Conservation (phyloP, 2,329 filamentous ascomycete species). For the Aspergillus ibericus region DNA sequence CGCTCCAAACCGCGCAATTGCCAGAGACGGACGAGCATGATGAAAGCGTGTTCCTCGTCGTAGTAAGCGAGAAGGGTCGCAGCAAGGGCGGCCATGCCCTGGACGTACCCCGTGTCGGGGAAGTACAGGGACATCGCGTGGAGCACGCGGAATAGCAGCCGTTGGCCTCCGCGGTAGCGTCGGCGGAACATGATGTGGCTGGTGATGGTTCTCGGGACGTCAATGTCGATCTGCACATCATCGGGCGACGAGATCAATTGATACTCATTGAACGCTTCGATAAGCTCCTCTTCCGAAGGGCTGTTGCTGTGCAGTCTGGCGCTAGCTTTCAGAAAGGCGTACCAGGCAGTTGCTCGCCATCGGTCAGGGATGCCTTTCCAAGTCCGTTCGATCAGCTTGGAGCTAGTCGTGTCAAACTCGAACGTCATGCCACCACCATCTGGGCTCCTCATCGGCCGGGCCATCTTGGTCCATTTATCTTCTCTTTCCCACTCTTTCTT, state of each 20-base stretch:
- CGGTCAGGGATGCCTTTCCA: conserved; percentile 98
- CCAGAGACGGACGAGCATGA: conserved; percentile 97
- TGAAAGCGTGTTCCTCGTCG: conserved; percentile 89
- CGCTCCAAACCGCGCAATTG: conserved; percentile 80
- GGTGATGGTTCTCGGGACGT: conserved; percentile 92
- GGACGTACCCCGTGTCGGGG: conserved; percentile 88
- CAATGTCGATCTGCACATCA: conserved; percentile 94
- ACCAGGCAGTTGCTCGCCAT: conserved; percentile 93
- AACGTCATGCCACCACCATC: conserved; percentile 64
- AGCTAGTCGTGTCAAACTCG: conserved; percentile 77
- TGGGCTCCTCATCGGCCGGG: conserved; percentile 47
- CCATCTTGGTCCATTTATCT: conserved; percentile 70
- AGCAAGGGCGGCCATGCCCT: conserved; percentile 93
- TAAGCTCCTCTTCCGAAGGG: conserved; percentile 69
- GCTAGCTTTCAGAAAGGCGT: conserved; percentile 80
- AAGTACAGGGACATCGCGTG: conserved; percentile 91
- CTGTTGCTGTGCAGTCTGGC: conserved; percentile 65
- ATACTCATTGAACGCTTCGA: conserved; percentile 69
- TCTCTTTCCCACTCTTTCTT: conserved; percentile 62
- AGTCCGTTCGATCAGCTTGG: conserved; percentile 85
- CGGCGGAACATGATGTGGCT: conserved; percentile 96
- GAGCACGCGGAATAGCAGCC: conserved; percentile 86
- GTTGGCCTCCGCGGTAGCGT: conserved; percentile 87
- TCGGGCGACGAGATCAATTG: conserved; percentile 76
- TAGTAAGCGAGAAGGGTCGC: conserved; percentile 95